phyloP scores from a whole-genome alignment of 2,329 filamentous ascomycete species.

The Alternaria sp. region DNA sequence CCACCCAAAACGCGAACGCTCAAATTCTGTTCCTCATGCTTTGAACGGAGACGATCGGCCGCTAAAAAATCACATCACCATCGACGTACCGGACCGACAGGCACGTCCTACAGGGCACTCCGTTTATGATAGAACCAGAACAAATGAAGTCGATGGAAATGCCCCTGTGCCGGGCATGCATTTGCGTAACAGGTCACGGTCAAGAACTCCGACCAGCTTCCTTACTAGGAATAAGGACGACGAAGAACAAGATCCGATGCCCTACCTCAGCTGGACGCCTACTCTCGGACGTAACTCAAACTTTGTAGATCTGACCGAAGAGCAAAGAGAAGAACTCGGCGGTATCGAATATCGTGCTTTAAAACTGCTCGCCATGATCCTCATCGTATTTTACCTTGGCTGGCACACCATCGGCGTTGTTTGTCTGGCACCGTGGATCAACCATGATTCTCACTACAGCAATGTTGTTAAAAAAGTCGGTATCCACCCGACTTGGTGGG shows the following conservation, averaged over 20 bases:
- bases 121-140: conserved; percentile 34
- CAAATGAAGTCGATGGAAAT: conserved; percentile 19
- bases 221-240: conserved; percentile 63
- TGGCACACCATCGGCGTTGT: conserved; percentile 81
- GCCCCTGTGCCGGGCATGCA: conserved; percentile 30
- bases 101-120: conserved; percentile 45
- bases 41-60: conserved; percentile 53
- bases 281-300: conserved; percentile 93
- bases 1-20: conserved; percentile 30
- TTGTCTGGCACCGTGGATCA: conserved; percentile 82
- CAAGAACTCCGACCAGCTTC: conserved; percentile 67
- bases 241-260: conserved; percentile 65
- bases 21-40: conserved; percentile 41
- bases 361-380: conserved; percentile 81
- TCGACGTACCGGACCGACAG: conserved; percentile 66
- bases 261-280: conserved; percentile 93
- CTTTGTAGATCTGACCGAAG: conserved; percentile 86
- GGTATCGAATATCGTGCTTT: conserved; percentile 95
- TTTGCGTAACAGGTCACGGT: conserved; percentile 44
- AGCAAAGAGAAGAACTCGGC: conserved; percentile 92
- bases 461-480: conserved; percentile 67
- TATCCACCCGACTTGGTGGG: conserved; percentile 84
- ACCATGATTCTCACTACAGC: conserved; percentile 67
- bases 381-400: conserved; percentile 80
- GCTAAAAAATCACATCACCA: conserved; percentile 67